These are phyloP conservation scores for California macrophylla DNA, from an alignment of 441 rosid genomes.

Conservation along the genomic window DNA sequence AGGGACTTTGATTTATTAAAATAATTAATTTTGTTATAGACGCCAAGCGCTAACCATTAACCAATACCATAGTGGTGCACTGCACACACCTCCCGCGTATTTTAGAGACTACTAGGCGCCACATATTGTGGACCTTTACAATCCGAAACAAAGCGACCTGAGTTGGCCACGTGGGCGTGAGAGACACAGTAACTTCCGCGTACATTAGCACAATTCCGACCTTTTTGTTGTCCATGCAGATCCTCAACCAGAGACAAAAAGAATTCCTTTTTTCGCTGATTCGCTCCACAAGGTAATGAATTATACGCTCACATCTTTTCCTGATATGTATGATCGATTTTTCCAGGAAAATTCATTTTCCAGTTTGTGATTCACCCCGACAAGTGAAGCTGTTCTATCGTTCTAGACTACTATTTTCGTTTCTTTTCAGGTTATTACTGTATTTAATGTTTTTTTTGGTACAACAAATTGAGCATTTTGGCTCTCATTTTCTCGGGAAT, in stretches of 20 bases:
- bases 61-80: too few relatives aligned
- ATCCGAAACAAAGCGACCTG: slow-evolving; percentile 19
- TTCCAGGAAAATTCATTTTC: slow-evolving; percentile 7
- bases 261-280: not conserved
- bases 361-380: not conserved
- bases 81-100: slow-evolving; percentile 3
- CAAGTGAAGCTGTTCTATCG: slow-evolving; percentile 6
- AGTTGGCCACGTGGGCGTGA: slow-evolving; percentile 28
- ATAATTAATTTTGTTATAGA: too few relatives aligned
- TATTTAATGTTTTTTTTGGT: not conserved
- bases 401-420: not conserved
- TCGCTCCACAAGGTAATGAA: slow-evolving; percentile 10
- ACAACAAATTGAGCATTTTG: not conserved
- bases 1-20: too few relatives aligned
- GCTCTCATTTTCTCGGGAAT: not conserved
- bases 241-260: not conserved
- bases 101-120: slow-evolving; percentile 18
- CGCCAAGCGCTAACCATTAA: too few relatives aligned
- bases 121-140: slow-evolving; percentile 14
- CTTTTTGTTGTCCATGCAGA: not conserved
- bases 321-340: not conserved
- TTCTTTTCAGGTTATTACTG: not conserved
- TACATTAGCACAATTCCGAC: slow-evolving; percentile 19
- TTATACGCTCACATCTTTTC: not conserved
- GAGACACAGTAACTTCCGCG: not conserved